Evolutionary conservation across 257 asterid species (phyloP).

Genomic region (Solanum okadae): DNA sequence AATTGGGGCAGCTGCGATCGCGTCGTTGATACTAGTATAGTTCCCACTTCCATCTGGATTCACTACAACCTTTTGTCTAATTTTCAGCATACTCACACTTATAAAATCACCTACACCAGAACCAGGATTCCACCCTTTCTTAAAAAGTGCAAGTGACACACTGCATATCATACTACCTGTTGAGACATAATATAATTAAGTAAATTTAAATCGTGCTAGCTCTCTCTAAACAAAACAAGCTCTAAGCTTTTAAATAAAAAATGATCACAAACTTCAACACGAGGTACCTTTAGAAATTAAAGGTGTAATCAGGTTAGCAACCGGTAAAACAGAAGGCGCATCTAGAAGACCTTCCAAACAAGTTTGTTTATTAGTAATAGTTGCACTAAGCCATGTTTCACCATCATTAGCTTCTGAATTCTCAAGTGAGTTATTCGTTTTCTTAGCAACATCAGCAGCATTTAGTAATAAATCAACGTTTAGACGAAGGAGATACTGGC

Average conservation of each 20-base stretch:
- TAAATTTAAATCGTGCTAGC: neutral
- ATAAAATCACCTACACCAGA: neutral
- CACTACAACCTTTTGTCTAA: slow-evolving; percentile 16
- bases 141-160: slow-evolving; percentile 20
- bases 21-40: slow-evolving; percentile 11
- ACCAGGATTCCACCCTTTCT: slow-evolving; percentile 13
- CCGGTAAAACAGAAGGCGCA: neutral
- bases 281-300: neutral
- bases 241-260: neutral
- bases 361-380: slow-evolving; percentile 18
- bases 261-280: neutral
- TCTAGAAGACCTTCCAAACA: slow-evolving; percentile 18
- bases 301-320: neutral
- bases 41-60: slow-evolving; percentile 28
- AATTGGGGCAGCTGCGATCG: slow-evolving; percentile 17
- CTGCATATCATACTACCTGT: slow-evolving; percentile 11
- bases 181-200: neutral
- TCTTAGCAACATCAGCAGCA: neutral
- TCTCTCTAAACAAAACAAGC: neutral
- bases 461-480: slow-evolving; percentile 2
- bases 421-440: neutral
- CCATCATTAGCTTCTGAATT: neutral
- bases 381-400: slow-evolving; percentile 16
- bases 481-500: slow-evolving; percentile 10
- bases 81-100: neutral